phyloP scores from a whole-genome alignment of 2,329 filamentous ascomycete species.

The Knufia petricola region DNA sequence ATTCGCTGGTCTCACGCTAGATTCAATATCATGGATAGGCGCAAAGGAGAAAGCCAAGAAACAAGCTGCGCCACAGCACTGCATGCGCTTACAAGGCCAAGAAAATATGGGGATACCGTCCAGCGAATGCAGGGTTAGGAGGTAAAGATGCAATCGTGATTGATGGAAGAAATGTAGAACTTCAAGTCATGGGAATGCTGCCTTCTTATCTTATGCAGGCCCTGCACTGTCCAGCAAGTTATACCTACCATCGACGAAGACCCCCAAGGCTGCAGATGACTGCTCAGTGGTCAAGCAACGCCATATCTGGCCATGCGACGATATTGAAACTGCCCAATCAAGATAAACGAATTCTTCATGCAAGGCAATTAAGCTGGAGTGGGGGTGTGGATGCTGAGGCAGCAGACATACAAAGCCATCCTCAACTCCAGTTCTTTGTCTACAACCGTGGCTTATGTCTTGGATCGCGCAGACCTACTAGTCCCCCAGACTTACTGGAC shows the following conservation, averaged over 20 bases:
- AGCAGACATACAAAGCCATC: slow-evolving; percentile 8
- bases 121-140: neutral
- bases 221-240: neutral
- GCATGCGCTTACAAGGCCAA: no score
- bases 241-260: neutral
- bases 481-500: neutral
- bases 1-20: no score
- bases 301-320: slow-evolving; percentile 5
- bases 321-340: slow-evolving; percentile 9
- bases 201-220: slow-evolving; percentile 9
- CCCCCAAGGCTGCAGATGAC: slow-evolving; percentile 3
- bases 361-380: slow-evolving; percentile 9
- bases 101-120: neutral
- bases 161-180: slow-evolving; percentile 5
- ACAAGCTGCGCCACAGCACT: no score
- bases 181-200: neutral
- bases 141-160: slow-evolving; percentile 5
- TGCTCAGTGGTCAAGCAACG: slow-evolving; percentile 7
- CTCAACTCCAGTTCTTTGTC: slow-evolving; percentile 7
- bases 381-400: slow-evolving; percentile 9
- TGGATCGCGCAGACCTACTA: slow-evolving; percentile 4
- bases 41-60: no score
- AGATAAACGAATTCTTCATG: slow-evolving; percentile 1
- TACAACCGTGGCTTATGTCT: neutral
- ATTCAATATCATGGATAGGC: no score